Evolutionary conservation across 441 rosid species (phyloP).

Genomic region (Erodium trifolium): DNA sequence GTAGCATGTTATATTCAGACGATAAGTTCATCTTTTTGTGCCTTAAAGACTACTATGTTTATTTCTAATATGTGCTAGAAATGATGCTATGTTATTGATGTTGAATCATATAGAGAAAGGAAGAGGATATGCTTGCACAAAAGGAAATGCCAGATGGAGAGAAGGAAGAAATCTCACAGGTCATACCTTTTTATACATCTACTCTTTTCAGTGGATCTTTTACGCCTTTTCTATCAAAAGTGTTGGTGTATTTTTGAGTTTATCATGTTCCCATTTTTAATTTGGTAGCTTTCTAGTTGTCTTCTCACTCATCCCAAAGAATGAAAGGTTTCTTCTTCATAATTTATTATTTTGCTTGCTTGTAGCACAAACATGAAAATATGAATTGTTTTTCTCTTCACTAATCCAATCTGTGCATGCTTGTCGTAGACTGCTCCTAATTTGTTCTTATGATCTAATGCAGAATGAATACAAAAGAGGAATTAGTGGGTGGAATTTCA

Average conservation of each 20-base stretch:
- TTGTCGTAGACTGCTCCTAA: slow-evolving; percentile 19
- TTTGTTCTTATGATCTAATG: slow-evolving; percentile 27
- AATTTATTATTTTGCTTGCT: background rate
- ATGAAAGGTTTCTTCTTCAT: background rate
- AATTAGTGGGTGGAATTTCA: slow-evolving; percentile 93
- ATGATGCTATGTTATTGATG: background rate
- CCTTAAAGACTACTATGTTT: slow-evolving; percentile 7
- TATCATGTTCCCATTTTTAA: background rate
- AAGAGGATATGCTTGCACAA: slow-evolving; percentile 97
- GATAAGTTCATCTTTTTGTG: slow-evolving; percentile 8
- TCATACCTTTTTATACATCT: slow-evolving; percentile 22
- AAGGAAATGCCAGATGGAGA: slow-evolving; percentile 96
- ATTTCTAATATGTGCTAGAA: slow-evolving; percentile 17
- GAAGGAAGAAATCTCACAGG: slow-evolving; percentile 95
- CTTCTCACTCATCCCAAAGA: background rate
- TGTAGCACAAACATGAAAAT: background rate
- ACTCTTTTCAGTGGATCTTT: background rate
- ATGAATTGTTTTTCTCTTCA: background rate
- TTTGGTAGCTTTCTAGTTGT: background rate
- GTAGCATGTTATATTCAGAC: slow-evolving; percentile 29
- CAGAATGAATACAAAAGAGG: slow-evolving; percentile 96
- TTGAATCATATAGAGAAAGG: slow-evolving; percentile 54
- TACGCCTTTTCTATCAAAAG: background rate
- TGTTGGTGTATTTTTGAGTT: background rate
- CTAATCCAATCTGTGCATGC: slow-evolving; percentile 11